Percentiles rank a stretch among this genome's conserved stretches.
phyloP scores from a whole-genome alignment of 345 rosid species.

The Linum tenue region DNA sequence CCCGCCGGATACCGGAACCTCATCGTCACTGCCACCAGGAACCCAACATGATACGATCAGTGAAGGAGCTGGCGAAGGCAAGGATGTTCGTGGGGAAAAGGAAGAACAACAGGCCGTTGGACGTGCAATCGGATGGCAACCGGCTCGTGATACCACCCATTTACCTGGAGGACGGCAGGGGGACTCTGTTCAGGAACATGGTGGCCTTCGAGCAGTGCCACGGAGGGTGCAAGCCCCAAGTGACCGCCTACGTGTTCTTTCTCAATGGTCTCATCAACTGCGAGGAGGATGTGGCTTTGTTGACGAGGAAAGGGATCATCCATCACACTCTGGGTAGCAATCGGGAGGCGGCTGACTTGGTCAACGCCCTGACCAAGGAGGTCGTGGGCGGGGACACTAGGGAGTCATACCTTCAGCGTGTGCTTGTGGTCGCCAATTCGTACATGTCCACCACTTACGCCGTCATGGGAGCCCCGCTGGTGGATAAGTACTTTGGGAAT shows the following conservation, averaged over 20 bases:
- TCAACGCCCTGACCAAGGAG: constrained; percentile 23
- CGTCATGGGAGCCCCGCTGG: constrained; percentile 11
- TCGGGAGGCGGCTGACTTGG: constrained; percentile 19
- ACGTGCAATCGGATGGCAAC: constrained; percentile 14
- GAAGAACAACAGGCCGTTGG: constrained; percentile 8
- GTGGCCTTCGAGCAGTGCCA: constrained; percentile 33
- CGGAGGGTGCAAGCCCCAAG: constrained; percentile 12
- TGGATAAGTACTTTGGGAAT: constrained; percentile 22
- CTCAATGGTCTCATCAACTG: constrained; percentile 25
- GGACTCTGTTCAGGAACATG: constrained; percentile 25
- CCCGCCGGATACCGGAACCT: not conserved
- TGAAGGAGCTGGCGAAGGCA: constrained; percentile 18
- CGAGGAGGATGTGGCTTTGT: constrained; percentile 18
- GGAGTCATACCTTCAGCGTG: constrained; percentile 13
- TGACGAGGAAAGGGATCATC: constrained; percentile 16
- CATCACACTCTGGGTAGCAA: constrained; percentile 26
- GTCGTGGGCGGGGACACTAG: constrained; percentile 9
- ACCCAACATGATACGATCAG: constrained; percentile 10
- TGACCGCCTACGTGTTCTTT: constrained; percentile 23
- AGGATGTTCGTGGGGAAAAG: constrained; percentile 12
- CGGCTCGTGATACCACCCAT: constrained; percentile 21
- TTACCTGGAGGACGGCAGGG: constrained; percentile 18
- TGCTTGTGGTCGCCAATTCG: constrained; percentile 9
- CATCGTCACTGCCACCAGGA: not conserved
- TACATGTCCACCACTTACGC: constrained; percentile 6